Base-by-base conservation (phyloP, 139 green algal species). In the Picochlorum sp. region DNA sequence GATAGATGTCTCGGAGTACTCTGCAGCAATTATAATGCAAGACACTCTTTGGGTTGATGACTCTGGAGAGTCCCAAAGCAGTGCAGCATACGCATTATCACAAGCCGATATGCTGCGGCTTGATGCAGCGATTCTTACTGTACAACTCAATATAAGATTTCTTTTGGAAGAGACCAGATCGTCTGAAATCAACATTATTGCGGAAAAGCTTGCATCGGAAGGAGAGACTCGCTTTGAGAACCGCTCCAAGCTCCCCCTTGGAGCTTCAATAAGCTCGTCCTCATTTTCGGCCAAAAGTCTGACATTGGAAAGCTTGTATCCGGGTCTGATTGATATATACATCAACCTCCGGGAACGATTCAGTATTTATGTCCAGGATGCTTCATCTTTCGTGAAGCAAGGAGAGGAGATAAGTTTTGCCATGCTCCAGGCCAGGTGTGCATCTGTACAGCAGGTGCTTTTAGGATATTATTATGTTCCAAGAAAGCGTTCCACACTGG, bases 221-320 rank as follows among this genome's bases (percentile, higher is more conserved):
- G 57, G 65, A 0, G 18, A 47, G 39, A 88, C 81, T 0, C 61
- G 81, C 3, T 88, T 88, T 62, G 81, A 88, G 55, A 74, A 88
- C 63, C 51, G 73, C 16, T 47, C 59, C 2, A 57, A 66, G 7
- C 65, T 88, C 39, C 81, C 81, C 1, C 64, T 88, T 14, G 74
- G 79, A 39, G 60, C 82, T 25, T 49, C 43, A n/a, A 33, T 84
- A 54, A 85, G 88, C 68, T 65, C 77, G 29, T 69, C 78, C 16
- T 65, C 57, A 29, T 87, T 72, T 28, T 51, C 70, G 1, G 80
- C 75, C 45, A 79, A 75, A 43, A 14, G 72, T 20, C 50, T 80
- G 7, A 57, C 71, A 5, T 56, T 79, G 63, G 22, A 28, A 36
- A 50, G 57, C 1, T 20, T 63, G 4, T n/a, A 68, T 33, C 65